Percentiles rank a stretch among this genome's conserved stretches.
Conservation (phyloP, 108 stramenopile genomes). For the Pseudonitzschia delicatissima region DNA sequence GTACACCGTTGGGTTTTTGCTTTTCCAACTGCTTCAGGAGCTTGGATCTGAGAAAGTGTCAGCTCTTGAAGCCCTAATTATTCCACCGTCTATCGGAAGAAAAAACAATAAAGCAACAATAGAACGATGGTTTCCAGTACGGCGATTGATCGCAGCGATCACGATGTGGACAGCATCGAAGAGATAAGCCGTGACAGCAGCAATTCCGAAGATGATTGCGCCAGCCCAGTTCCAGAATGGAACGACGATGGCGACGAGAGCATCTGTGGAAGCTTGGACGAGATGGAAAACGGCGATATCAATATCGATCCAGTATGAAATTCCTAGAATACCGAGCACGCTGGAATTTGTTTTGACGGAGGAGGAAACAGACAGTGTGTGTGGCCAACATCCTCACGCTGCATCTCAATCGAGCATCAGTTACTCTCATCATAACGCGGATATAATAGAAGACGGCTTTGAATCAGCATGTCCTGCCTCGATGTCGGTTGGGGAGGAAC, state of each 20-base stretch:
- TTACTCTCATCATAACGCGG: background rate
- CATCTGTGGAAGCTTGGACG: no score
- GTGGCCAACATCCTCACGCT: background rate
- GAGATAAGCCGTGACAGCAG: no score
- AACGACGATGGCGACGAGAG: slow-evolving; percentile 1
- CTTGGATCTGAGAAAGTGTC: no score
- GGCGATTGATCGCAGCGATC: no score
- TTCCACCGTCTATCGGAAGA: no score
- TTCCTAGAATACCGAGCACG: slow-evolving; percentile 1
- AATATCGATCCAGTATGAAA: background rate
- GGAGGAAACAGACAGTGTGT: background rate
- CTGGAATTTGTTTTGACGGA: background rate
- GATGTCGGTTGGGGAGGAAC: background rate
- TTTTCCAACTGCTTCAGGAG: no score
- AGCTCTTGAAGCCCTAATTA: no score
- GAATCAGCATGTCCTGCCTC: background rate
- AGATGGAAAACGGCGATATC: background rate
- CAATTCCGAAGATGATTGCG: background rate
- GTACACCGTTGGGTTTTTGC: no score
- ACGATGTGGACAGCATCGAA: no score
- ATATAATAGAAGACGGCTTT: background rate
- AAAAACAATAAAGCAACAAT: no score
- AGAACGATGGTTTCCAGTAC: no score
- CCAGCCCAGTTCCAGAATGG: background rate
- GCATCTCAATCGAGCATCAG: background rate